Evolutionary conservation across 208 protist genomes (phyloP).

Genomic region (Porcisia deanei): DNA sequence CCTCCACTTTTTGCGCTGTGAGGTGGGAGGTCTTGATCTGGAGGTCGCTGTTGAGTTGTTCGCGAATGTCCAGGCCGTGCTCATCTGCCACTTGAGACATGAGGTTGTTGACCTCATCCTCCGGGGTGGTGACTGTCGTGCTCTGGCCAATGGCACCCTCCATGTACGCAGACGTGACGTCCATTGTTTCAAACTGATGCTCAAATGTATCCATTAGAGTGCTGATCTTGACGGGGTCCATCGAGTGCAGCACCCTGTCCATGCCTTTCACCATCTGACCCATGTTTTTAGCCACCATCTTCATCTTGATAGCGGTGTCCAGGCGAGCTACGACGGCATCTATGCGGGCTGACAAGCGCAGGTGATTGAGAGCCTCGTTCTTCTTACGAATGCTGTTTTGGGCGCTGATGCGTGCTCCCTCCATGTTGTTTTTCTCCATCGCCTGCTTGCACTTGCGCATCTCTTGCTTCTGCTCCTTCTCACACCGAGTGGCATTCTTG

Average conservation of each 20-base stretch:
- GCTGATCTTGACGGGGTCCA: slow-evolving; percentile 93
- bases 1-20: slow-evolving; percentile 10
- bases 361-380: slow-evolving; percentile 96
- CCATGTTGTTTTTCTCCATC: slow-evolving; percentile 97
- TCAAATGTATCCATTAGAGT: slow-evolving; percentile 98
- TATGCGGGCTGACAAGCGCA: slow-evolving; percentile 94
- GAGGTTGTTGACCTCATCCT: slow-evolving; percentile 91
- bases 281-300: slow-evolving; percentile 95
- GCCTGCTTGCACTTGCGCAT: slow-evolving; percentile 94
- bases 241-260: slow-evolving; percentile 93
- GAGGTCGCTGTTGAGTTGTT: slow-evolving; percentile 62
- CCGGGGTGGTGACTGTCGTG: slow-evolving; percentile 90
- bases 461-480: slow-evolving; percentile 94
- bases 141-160: slow-evolving; percentile 93
- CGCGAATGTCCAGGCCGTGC: slow-evolving; percentile 90
- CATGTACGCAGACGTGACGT: slow-evolving; percentile 94
- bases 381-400: slow-evolving; percentile 98
- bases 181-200: slow-evolving; percentile 97
- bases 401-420: slow-evolving; percentile 97
- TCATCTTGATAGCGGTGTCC: slow-evolving; percentile 95
- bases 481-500: slow-evolving; percentile 85
- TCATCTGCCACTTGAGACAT: slow-evolving; percentile 96
- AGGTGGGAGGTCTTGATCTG: slow-evolving; percentile 42
- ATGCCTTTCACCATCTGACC: slow-evolving; percentile 93
- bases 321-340: slow-evolving; percentile 96